These are phyloP conservation scores for Parathielavia hyrcaniae DNA, from an alignment of 495 filamentous ascomycete genomes.

Conservation along the genomic window DNA sequence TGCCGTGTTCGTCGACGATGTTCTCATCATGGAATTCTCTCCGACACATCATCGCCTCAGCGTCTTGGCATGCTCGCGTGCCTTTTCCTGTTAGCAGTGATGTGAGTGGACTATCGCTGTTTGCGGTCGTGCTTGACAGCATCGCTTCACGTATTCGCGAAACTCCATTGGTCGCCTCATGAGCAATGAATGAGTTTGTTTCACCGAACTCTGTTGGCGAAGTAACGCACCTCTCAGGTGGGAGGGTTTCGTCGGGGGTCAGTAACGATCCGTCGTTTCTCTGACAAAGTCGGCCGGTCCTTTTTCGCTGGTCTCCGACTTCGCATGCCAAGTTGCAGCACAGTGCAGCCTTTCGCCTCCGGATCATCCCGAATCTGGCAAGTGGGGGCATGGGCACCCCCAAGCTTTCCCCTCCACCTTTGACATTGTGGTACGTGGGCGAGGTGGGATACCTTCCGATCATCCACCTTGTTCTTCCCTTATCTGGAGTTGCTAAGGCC, in stretches of 20 bases:
- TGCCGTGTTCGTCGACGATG: slow-evolving; percentile 2
- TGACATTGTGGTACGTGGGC: background rate
- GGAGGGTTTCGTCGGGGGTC: background rate
- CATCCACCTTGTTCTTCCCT: slow-evolving; percentile 3
- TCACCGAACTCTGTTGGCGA: slow-evolving; percentile 13
- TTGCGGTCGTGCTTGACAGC: slow-evolving; percentile 2
- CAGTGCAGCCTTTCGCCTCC: slow-evolving; percentile 9
- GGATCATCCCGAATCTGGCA: slow-evolving; percentile 15
- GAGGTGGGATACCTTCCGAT: background rate
- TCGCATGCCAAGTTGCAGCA: background rate
- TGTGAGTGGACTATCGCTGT: background rate
- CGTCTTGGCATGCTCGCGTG: slow-evolving; percentile 14
- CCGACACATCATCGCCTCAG: background rate
- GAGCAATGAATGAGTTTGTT: slow-evolving; percentile 9
- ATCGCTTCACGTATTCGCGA: slow-evolving; percentile 12
- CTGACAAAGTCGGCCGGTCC: slow-evolving; percentile 11
- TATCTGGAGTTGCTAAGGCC: slow-evolving; percentile 11
- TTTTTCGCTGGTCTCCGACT: slow-evolving; percentile 17
- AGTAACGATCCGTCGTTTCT: background rate
- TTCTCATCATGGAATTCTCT: background rate
- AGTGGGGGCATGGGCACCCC: slow-evolving; percentile 2
- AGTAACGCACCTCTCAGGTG: slow-evolving; percentile 8
- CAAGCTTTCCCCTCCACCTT: slow-evolving; percentile 1
- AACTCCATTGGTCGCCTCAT: slow-evolving; percentile 19
- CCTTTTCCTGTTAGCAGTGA: background rate